These are phyloP conservation scores for Cercospora sesami DNA, from an alignment of 2,329 filamentous ascomycete genomes.

Conservation along the genomic window DNA sequence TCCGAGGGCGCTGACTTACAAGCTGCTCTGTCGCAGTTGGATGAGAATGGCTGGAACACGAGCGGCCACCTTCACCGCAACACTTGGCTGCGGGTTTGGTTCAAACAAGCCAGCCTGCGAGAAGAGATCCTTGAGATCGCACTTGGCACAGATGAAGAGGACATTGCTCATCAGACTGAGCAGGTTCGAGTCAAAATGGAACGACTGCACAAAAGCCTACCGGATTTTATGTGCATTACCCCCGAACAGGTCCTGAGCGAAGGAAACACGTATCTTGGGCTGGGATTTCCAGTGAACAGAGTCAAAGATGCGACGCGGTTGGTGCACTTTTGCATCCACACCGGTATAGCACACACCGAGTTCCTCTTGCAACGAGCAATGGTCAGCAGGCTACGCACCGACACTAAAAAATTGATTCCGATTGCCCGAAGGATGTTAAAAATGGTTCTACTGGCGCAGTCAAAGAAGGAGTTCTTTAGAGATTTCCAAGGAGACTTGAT, in stretches of 20 bases:
- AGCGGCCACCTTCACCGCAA: constrained; percentile 46
- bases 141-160: constrained; percentile 45
- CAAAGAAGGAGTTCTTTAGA: constrained; percentile 43
- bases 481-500: constrained; percentile 48
- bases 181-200: constrained; percentile 44
- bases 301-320: constrained; percentile 27
- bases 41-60: constrained; percentile 56
- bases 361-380: constrained; percentile 61
- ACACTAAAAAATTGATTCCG: constrained; percentile 41
- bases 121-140: constrained; percentile 63
- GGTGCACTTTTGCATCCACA: constrained; percentile 43
- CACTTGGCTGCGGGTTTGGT: constrained; percentile 51
- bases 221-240: constrained; percentile 35
- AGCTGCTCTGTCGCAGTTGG: constrained; percentile 44
- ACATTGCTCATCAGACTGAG: constrained; percentile 42
- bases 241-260: constrained; percentile 34
- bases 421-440: constrained; percentile 43
- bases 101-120: constrained; percentile 52
- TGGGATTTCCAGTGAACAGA: constrained; percentile 17
- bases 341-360: constrained; percentile 55
- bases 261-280: constrained; percentile 18
- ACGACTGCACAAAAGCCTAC: constrained; percentile 42
- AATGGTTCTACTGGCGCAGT: constrained; percentile 41
- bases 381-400: constrained; percentile 44
- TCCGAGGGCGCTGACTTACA: constrained; percentile 47